Evolutionary conservation across 163 green algal genomes (phyloP), one percentile per base, ranked within the genome.

Genomic region (Dunaliella salina): DNA sequence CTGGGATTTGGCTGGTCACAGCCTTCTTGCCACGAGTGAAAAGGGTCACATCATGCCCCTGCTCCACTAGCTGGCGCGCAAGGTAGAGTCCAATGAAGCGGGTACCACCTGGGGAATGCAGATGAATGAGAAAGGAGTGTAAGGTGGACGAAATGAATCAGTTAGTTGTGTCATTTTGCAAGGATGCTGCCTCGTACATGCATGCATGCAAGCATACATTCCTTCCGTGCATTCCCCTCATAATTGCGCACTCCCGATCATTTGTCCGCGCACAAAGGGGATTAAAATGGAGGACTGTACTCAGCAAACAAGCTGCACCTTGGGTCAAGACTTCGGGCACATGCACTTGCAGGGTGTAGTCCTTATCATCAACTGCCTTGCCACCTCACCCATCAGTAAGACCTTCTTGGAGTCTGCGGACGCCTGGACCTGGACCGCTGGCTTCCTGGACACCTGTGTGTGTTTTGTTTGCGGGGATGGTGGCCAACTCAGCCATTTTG

Each of bases 61-160:
- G 83, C 84, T 97, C 93, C 0, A 98, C 90, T 26, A 99, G 95
- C 91, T 96, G 85, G 35, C 96, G 94, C n/a, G 96, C 95, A 25
- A 99, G 92, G 91, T 98, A 99, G 17, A 98, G 87, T 69, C 96
- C 96, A 86, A 99, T 99, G 92, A 99, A 99, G 81, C 96, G 94
- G 0, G 96, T 98, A 88, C 96, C 96, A 85, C 96, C 95, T 97
- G 90, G 25, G 81, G 18, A 22, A 33, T 32, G 34, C 4, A 50
- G 40, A 50, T 50, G 8, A 8, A 50, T 15, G 8, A 50, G 40
- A 50, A 50, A 8, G 40, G 4, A 50, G 40, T n/a, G n/a, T n/a
- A n/a, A n/a, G n/a, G n/a, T n/a, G n/a, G n/a, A n/a, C n/a, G n/a
- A n/a, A n/a, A n/a, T n/a, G n/a, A n/a, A n/a, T n/a, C n/a, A n/a